These are phyloP conservation scores for Amoebophrya sp. DNA, from an alignment of 169 alveolate species.

Conservation along the genomic window DNA sequence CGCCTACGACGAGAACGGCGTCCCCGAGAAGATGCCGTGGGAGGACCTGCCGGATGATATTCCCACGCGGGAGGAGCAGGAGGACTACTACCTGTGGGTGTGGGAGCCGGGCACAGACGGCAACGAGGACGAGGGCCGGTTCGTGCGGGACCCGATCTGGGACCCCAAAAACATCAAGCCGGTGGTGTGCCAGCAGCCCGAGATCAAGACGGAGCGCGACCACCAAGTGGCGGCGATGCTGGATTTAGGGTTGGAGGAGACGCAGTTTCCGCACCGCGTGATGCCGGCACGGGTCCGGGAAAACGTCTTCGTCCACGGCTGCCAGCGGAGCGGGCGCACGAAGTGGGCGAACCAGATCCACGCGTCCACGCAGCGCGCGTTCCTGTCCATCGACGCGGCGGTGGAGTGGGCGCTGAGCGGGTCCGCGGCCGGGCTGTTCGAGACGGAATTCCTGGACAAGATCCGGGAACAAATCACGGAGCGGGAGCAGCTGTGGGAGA, in stretches of 20 bases:
- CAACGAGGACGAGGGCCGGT: background rate
- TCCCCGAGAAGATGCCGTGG: background rate
- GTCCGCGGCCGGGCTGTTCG: background rate
- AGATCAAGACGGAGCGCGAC: background rate
- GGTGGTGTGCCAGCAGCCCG: background rate
- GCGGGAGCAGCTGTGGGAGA: conserved; percentile 3
- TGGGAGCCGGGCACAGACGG: background rate
- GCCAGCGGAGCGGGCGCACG: background rate
- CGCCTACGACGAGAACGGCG: background rate
- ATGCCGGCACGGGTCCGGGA: background rate
- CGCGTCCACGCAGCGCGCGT: background rate
- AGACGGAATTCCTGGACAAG: background rate
- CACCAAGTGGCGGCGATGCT: background rate
- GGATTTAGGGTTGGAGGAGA: background rate
- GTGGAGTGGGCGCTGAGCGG: background rate
- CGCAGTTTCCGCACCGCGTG: background rate
- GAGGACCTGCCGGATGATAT: background rate
- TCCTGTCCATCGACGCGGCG: background rate
- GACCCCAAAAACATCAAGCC: background rate
- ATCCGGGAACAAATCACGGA: background rate
- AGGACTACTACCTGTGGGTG: background rate
- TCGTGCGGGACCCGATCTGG: background rate
- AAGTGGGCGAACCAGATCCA: background rate
- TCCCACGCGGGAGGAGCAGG: background rate
- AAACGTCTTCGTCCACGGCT: background rate